Percentiles rank a stretch among this genome's conserved stretches.
Conservation (phyloP, 2,329 filamentous ascomycete genomes). For the Colletotrichum paranaense region DNA sequence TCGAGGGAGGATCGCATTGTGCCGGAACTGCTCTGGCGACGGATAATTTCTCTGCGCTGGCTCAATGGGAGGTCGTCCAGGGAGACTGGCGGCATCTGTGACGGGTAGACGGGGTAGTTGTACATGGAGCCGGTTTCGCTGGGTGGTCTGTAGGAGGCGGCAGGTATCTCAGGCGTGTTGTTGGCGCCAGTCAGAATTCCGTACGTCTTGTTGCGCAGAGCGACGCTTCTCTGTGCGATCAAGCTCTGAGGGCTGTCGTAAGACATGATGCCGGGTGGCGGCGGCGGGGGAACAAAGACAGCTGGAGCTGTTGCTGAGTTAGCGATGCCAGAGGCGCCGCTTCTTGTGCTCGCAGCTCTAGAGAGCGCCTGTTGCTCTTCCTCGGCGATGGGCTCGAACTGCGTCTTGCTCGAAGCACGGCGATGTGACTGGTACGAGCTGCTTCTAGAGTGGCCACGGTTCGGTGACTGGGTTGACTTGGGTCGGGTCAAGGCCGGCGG, state of each 20-base stretch:
- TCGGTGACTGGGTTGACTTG: slow-evolving; percentile 40
- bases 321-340: slow-evolving; percentile 35
- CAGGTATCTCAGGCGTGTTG: slow-evolving; percentile 41
- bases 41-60: slow-evolving; percentile 72
- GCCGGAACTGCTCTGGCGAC: slow-evolving; percentile 54
- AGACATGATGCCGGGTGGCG: slow-evolving; percentile 57
- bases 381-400: slow-evolving; percentile 28
- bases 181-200: slow-evolving; percentile 46
- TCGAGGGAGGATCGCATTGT: slow-evolving; percentile 43
- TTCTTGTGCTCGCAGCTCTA: slow-evolving; percentile 1
- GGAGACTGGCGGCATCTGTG: slow-evolving; percentile 5
- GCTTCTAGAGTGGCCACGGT: slow-evolving; percentile 20
- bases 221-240: slow-evolving; percentile 65
- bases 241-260: slow-evolving; percentile 66
- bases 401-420: slow-evolving; percentile 21
- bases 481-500: slow-evolving; percentile 36
- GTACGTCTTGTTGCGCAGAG: slow-evolving; percentile 64
- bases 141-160: slow-evolving; percentile 39
- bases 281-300: slow-evolving; percentile 23
- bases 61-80: slow-evolving; percentile 79
- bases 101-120: slow-evolving; percentile 47
- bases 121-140: slow-evolving; percentile 57
- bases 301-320: slow-evolving; percentile 35
- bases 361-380: not conserved
- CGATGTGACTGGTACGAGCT: slow-evolving; percentile 35